Evolutionary conservation across 306 rosid species (phyloP).

Genomic region (Dalbergia oliveri): DNA sequence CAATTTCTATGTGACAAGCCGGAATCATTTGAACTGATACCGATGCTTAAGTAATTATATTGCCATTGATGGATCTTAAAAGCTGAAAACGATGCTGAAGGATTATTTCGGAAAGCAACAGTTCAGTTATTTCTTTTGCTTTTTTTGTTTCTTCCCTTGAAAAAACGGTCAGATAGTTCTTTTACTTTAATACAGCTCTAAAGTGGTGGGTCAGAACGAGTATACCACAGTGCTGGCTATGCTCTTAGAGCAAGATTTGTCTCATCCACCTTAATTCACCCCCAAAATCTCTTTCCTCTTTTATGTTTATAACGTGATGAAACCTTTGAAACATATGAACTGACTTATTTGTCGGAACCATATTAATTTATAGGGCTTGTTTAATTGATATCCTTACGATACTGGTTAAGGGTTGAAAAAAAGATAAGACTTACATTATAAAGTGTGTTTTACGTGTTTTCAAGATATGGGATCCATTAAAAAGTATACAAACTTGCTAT

Average conservation of each 20-base stretch:
- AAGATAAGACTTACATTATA: no score
- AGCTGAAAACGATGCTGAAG: conserved; percentile 52
- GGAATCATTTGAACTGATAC: conserved; percentile 9
- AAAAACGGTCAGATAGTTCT: conserved; percentile 49
- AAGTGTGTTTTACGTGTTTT: no score
- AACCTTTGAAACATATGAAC: neutral
- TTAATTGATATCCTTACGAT: no score
- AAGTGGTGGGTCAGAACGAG: conserved; percentile 52
- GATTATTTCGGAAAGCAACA: conserved; percentile 55
- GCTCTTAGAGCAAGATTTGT: conserved; percentile 50
- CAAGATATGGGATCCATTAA: no score
- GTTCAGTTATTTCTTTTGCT: conserved; percentile 38
- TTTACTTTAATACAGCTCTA: conserved; percentile 58
- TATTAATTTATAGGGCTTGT: neutral
- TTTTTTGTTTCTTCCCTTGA: neutral
- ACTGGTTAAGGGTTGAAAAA: no score
- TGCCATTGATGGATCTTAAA: conserved; percentile 37
- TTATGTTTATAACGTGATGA: conserved; percentile 3
- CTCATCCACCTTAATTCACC: conserved; percentile 32
- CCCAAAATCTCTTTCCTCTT: neutral
- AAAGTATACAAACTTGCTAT: no score
- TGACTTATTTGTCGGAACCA: conserved; percentile 18
- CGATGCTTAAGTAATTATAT: neutral
- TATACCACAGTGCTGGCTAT: conserved; percentile 35
- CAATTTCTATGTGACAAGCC: neutral